Percentiles rank a stretch among this genome's conserved stretches.
Evolutionary conservation across 2,329 filamentous ascomycete species (phyloP).

Genomic region (Cucurbitaria berberidis): DNA sequence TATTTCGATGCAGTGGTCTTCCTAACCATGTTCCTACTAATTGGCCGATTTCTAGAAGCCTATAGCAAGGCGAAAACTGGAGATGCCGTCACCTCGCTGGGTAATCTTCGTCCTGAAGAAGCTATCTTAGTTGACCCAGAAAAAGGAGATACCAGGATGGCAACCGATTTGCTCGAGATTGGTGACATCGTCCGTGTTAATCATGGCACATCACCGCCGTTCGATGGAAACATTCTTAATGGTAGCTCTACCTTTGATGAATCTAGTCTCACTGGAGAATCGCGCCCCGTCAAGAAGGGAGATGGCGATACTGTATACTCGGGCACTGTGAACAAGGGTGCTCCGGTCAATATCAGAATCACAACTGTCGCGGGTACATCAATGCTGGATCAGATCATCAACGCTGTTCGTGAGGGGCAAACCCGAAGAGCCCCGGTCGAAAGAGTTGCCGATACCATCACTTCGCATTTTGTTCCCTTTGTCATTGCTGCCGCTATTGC

Average conservation of each 20-base stretch:
- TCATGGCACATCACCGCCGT: constrained; percentile 82
- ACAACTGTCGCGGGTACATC: constrained; percentile 71
- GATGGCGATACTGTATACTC: constrained; percentile 71
- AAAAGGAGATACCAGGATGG: constrained; percentile 54
- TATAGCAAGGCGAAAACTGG: constrained; percentile 92
- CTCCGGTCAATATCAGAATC: constrained; percentile 67
- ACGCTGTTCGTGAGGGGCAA: constrained; percentile 78
- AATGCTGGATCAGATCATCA: constrained; percentile 81
- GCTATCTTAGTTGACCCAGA: constrained; percentile 69
- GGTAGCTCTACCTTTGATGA: constrained; percentile 78
- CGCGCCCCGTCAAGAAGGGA: constrained; percentile 68
- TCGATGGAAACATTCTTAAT: constrained; percentile 70
- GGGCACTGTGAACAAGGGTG: constrained; percentile 75
- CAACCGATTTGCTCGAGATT: constrained; percentile 68
- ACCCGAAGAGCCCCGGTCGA: constrained; percentile 77
- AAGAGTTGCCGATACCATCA: constrained; percentile 73
- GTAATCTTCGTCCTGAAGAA: constrained; percentile 76
- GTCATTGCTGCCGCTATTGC: constrained; percentile 71
- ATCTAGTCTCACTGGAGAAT: constrained; percentile 85
- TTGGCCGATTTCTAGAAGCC: constrained; percentile 76
- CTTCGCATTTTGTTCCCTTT: constrained; percentile 77
- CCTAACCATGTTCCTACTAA: constrained; percentile 83
- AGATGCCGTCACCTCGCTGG: constrained; percentile 80
- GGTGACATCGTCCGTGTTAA: constrained; percentile 69
- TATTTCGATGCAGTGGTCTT: constrained; percentile 97